Base-by-base conservation (phyloP, 768 basidiomycete genomes). In the Phaeotremella fagi region DNA sequence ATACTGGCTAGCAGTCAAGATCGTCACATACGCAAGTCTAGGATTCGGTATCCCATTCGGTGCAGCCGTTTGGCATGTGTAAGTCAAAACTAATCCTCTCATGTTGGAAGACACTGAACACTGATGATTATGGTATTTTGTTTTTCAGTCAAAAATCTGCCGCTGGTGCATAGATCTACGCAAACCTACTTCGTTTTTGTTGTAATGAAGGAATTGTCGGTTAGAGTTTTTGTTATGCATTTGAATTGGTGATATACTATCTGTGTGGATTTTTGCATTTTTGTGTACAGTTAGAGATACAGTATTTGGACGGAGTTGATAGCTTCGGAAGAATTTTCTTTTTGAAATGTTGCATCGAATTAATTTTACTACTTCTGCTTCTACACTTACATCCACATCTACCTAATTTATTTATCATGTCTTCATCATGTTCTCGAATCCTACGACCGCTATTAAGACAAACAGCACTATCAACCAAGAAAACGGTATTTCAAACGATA, bases 11-110 rank as follows among this genome's bases (percentile, higher is more conserved):
- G 70, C 56, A 4, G 38, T 54, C 57, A 70, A 68, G 61, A 57
- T 74, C 27, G 33, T 52, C 48, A 47, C 53, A 38, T 70, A 55
- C 58, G 31, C 59, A 27, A 24, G 41, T 22, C 28, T 57, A 20
- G 72, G 72, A 3, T 72, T 74, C 59, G 66, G 66, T 3, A 45
- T 61, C 20, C 72, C 72, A 24, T 72, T 72, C 61, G 60, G 52
- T 53, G 63, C 63, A 35, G 72, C 68, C 31, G 55, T 50, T 23
- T 69, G 57, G 57, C 72, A 74, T 29, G 26, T 73, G 71, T 73
- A 55, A 68, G 71, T 66, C 12, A 12, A 7, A n/a, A 9, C 33
- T 9, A 35, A 9, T n/a, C 33, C n/a, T 35, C 33, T 35, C 11
- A 35, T n/a, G 33, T 35, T n/a, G 33, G n/a, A n/a, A 9, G 33